These are phyloP conservation scores for Russula abietina DNA, from an alignment of 768 basidiomycete species.

Conservation along the genomic window DNA sequence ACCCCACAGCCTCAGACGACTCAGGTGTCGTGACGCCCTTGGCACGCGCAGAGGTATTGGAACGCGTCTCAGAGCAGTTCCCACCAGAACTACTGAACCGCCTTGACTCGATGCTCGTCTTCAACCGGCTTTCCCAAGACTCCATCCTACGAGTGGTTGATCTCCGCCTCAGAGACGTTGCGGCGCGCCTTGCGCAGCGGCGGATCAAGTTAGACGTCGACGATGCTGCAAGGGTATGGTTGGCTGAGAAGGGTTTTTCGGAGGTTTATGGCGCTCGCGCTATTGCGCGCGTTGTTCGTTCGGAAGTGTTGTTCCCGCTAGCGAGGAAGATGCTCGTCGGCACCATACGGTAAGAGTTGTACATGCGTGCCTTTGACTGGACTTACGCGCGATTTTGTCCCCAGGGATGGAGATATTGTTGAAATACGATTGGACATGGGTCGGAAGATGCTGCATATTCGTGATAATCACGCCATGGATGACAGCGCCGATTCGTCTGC, in stretches of 20 bases:
- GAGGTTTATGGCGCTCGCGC: slow-evolving; percentile 83
- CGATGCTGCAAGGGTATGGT: slow-evolving; percentile 54
- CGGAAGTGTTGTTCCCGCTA: slow-evolving; percentile 74
- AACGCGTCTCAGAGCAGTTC: slow-evolving; percentile 73
- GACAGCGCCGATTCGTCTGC: background rate
- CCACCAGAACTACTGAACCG: slow-evolving; percentile 88
- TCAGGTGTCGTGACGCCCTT: slow-evolving; percentile 59
- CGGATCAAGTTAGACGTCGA: slow-evolving; percentile 70
- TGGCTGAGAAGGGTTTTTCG: slow-evolving; percentile 75
- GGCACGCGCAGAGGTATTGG: slow-evolving; percentile 63
- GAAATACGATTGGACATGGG: slow-evolving; percentile 44
- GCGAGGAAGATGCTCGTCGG: slow-evolving; percentile 77
- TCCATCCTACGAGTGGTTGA: slow-evolving; percentile 76
- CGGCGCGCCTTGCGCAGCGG: slow-evolving; percentile 53
- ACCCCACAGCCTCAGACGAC: slow-evolving; percentile 52
- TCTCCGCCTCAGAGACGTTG: slow-evolving; percentile 70
- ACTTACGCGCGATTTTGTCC: background rate
- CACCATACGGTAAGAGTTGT: slow-evolving; percentile 53
- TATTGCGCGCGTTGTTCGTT: slow-evolving; percentile 79
- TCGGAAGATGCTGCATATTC: slow-evolving; percentile 43
- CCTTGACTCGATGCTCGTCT: slow-evolving; percentile 79
- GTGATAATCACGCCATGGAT: slow-evolving; percentile 58
- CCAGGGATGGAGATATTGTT: slow-evolving; percentile 64
- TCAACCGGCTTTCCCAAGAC: slow-evolving; percentile 76
- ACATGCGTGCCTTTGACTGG: background rate